Conservation (phyloP, 371 early-diverging fungal species). For the Mycotypha africana region DNA sequence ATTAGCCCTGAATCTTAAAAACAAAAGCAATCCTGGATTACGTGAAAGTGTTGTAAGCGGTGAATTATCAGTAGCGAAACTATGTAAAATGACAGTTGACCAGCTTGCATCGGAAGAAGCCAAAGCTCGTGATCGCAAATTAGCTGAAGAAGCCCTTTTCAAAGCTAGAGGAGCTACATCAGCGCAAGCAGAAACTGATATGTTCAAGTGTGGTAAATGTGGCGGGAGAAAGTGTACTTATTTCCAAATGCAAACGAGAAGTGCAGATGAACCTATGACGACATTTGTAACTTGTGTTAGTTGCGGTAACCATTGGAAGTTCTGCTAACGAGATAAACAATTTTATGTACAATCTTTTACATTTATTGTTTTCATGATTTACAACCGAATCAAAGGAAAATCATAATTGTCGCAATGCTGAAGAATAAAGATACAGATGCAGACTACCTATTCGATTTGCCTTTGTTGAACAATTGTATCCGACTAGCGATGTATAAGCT, state of each 20-base stretch:
- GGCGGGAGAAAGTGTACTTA: slow-evolving; percentile 83
- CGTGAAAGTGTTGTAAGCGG: slow-evolving; percentile 71
- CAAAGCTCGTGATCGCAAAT: slow-evolving; percentile 63
- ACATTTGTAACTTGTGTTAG: slow-evolving; percentile 87
- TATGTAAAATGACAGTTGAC: slow-evolving; percentile 79
- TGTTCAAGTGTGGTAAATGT: slow-evolving; percentile 96
- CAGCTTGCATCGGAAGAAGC: slow-evolving; percentile 89
- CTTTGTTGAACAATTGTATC: no score
- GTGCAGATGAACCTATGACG: slow-evolving; percentile 99
- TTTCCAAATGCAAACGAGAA: slow-evolving; percentile 90
- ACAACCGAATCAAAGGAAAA: no score
- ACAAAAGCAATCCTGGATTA: slow-evolving; percentile 78
- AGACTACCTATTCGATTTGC: no score
- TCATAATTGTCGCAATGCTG: no score
- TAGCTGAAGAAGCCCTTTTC: slow-evolving; percentile 69
- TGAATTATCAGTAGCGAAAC: slow-evolving; percentile 49
- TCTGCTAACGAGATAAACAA: no score
- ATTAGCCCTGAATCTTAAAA: slow-evolving; percentile 75
- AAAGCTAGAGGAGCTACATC: slow-evolving; percentile 78
- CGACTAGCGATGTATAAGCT: no score
- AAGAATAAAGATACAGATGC: no score
- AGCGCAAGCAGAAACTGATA: slow-evolving; percentile 85
- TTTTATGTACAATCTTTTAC: no score
- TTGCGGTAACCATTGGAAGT: slow-evolving; percentile 88
- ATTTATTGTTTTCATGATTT: no score